A percentile compares a stretch with the other conserved stretches of the same genome.
Conservation (phyloP, 768 basidiomycete genomes). For the Lactifluus hygrophoroides region DNA sequence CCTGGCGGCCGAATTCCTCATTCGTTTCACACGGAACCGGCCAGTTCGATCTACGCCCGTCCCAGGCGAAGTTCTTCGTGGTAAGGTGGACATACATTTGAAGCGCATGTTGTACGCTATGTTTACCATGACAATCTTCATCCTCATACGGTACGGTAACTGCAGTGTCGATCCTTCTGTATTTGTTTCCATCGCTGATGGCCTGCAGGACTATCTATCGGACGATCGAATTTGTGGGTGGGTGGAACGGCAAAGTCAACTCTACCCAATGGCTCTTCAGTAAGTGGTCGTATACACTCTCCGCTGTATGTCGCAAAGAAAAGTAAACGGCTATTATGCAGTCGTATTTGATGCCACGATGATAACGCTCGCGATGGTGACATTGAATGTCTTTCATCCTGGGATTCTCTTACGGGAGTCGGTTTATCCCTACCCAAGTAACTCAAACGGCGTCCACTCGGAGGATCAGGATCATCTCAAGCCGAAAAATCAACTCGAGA, state of each 20-base stretch:
- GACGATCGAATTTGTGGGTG: constrained; percentile 8
- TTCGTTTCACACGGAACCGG: neutral
- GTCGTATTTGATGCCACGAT: constrained; percentile 15
- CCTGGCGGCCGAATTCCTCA: constrained; percentile 12
- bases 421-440: neutral
- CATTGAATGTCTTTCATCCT: constrained; percentile 12
- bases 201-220: constrained; percentile 13
- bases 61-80: neutral
- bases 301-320: too few species aligned
- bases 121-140: constrained; percentile 11
- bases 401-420: neutral
- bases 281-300: neutral
- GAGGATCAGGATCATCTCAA: neutral
- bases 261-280: constrained; percentile 14
- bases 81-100: neutral
- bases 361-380: constrained; percentile 14
- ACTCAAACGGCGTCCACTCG: neutral
- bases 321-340: neutral
- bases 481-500: neutral
- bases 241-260: constrained; percentile 13
- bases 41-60: neutral
- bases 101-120: constrained; percentile 8
- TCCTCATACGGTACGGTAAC: constrained; percentile 11
- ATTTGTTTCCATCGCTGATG: neutral
- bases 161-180: neutral